Conservation (phyloP, 1,284 basidiomycete species). For the Ceratobasidium sp. region DNA sequence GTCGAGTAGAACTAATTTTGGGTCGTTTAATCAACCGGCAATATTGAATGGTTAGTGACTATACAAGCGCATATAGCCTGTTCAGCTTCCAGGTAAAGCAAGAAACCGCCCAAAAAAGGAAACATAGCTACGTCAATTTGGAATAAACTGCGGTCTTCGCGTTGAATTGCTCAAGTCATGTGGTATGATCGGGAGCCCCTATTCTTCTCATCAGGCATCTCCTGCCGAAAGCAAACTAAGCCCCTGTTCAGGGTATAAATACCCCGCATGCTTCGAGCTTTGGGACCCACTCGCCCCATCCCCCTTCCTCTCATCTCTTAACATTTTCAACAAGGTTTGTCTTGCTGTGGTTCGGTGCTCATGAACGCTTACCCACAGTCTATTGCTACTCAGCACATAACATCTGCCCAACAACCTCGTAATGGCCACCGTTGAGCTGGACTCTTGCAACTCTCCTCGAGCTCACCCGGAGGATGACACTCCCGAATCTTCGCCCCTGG, state of each 20-base stretch:
- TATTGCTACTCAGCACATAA: neutral
- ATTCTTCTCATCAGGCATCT: neutral
- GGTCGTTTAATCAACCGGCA: no score
- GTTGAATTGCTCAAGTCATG: neutral
- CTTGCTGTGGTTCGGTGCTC: no score
- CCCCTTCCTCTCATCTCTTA: neutral
- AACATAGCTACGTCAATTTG: no score
- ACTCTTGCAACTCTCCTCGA: neutral
- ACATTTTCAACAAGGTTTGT: conserved; percentile 15
- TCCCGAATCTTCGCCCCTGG: conserved; percentile 7
- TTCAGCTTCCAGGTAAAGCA: no score
- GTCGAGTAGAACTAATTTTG: neutral
- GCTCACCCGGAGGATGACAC: neutral
- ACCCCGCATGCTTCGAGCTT: neutral
- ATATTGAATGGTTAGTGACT: no score
- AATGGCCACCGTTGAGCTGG: neutral
- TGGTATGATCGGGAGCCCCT: neutral
- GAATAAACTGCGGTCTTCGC: no score
- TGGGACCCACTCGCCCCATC: neutral
- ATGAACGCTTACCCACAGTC: neutral
- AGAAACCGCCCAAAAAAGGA: no score
- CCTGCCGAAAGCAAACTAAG: neutral
- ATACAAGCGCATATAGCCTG: no score
- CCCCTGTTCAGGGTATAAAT: neutral
- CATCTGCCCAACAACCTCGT: neutral